Evolutionary conservation across 495 filamentous ascomycete species (phyloP), one percentile per base, ranked within the genome.

Genomic region (Trichoderma erinaceum): DNA sequence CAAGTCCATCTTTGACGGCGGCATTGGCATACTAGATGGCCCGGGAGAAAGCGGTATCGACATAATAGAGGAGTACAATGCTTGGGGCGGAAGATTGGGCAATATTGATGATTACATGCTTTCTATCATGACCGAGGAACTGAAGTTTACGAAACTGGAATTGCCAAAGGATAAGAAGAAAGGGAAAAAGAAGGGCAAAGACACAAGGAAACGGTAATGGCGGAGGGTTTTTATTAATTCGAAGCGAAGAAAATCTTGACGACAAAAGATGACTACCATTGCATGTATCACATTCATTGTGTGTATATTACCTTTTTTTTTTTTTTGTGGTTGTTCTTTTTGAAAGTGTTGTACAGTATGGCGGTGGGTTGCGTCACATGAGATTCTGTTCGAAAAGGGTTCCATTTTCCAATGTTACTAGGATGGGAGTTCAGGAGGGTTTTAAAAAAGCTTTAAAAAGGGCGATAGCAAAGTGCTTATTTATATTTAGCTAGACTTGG

Each of bases 21-120:
- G 77, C 67, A 72, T 74, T n/a, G 75, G 78, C 69, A 72, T 78
- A 29, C 80, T 71, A 18, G 72, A 72, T 21, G 74, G 67, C 11
- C 65, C 67, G 32, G 72, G 50, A 3, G 81, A 77, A 16, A 80
- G 78, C 5, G 73, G 77, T 3, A 73, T 73, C 7, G 82, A 82
- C 61, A 73, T 81, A 3, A 44, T 43, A 6, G 63, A 43, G 1
- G 86, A 88, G 70, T 77, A 78, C 15, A 88, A 87, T 69, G 80
- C 82, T 1, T 83, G 77, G 77, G 82, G 83, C n/a, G 81, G 81
- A 67, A 74, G 73, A 52, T 83, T 88, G 41, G 83, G 86, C 69
- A 85, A 73, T 0, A 84, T 96, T 35, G 94, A 99, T 73, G 91
- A 94, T 52, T 97, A 92, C 74, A 91, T 98, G 86, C 78, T 97